Evolutionary conservation across 1,284 basidiomycete species (phyloP), one percentile per base, ranked within the genome.

Genomic region (Sporisorium reilianum): DNA sequence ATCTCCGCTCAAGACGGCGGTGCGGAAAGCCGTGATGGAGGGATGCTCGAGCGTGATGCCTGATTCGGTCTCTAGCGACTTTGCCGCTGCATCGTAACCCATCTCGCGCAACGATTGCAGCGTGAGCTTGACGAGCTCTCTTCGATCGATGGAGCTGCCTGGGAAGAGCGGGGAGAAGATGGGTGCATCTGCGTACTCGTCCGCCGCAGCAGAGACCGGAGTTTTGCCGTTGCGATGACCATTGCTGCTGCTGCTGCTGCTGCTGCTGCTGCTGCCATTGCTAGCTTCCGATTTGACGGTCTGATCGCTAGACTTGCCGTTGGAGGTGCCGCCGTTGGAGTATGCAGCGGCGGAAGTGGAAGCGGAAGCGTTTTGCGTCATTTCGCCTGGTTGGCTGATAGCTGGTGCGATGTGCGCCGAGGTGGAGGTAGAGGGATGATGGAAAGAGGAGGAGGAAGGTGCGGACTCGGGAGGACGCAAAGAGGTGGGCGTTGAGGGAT

Each of bases 21-120:
- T 88, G 71, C 94, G 89, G 79, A 99, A 96, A 57, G 91, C 89
- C 2, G 90, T 88, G 12, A 96, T 94, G 52, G 91, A 88, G 5
- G 89, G 87, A 14, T 90, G 89, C 82, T 98, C 95, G 85, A 97
- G 89, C 23, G 89, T 87, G 85, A 93, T 94, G 5, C 96, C 96
- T 1, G 96, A 97, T 86, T 99, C 96, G 10, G 90, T 90, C 84
- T 97, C 92, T 41, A 99, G 88, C 0, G 92, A 91, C 14, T 90
- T 89, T 11, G 95, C 95, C 14, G 94, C 91, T 86, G 93, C 96
- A 93, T 89, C 88, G 84, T 97, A 97, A 6, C 97, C 96, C 56
- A 97, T 91, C 85, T 99, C 96, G 74, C 91, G 88, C 75, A 99
- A 86, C 66, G 92, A 92, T 85, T 99, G 96, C 71, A 98, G 88